phyloP scores from a whole-genome alignment of 2,329 filamentous ascomycete species.

The Zopfia rhizophila region DNA sequence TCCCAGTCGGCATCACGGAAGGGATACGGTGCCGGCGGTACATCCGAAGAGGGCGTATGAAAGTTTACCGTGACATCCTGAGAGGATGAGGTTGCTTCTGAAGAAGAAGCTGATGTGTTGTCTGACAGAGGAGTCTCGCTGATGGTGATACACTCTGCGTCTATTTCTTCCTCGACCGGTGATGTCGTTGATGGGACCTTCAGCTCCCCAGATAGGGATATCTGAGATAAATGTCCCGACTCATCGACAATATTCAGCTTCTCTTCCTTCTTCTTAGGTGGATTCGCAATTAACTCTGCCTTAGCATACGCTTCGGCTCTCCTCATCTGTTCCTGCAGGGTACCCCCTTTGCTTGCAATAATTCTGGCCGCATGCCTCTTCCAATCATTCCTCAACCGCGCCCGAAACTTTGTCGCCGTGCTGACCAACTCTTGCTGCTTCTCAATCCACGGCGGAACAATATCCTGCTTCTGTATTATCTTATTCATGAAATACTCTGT shows the following conservation, averaged over 20 bases:
- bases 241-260: conserved; percentile 56
- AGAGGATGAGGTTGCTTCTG: not conserved
- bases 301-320: conserved; percentile 78
- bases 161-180: conserved; percentile 41
- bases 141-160: conserved; percentile 31
- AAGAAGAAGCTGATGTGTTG: conserved; percentile 28
- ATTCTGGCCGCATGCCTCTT: conserved; percentile 80
- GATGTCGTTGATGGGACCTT: conserved; percentile 37
- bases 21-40: conserved; percentile 59
- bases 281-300: conserved; percentile 76
- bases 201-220: conserved; percentile 58
- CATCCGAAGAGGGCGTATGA: conserved; percentile 38
- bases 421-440: conserved; percentile 91
- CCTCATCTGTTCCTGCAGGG: conserved; percentile 75
- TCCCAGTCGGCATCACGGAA: conserved; percentile 86
- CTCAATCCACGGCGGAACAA: conserved; percentile 98
- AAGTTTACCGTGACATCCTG: no score
- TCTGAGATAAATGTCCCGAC: conserved; percentile 60
- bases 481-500: conserved; percentile 99
- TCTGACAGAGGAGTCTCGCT: conserved; percentile 22
- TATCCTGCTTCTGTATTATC: conserved; percentile 95
- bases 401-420: conserved; percentile 75
- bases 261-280: conserved; percentile 58
- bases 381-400: conserved; percentile 83
- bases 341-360: conserved; percentile 81